Evolutionary conservation across 1,284 basidiomycete species (phyloP), one percentile per base, ranked within the genome.

Genomic region (Naganishia cerealis): DNA sequence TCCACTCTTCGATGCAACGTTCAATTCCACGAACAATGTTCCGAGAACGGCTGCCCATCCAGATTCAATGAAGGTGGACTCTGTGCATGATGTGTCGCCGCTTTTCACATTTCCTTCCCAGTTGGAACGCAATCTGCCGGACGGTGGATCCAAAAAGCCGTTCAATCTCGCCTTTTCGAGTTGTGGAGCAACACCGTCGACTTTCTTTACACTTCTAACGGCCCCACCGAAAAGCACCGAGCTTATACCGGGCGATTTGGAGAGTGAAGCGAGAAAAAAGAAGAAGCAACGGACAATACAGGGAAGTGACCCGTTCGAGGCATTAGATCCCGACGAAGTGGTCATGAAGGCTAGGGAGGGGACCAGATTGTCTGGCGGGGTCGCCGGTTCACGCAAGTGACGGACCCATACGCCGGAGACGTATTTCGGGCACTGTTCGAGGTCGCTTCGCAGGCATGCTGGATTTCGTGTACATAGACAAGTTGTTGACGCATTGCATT

Each of bases 321-420:
- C 74, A 3, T 77, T 81, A 57, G 85, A 84, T 71, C 85, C 85
- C 26, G 85, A 86, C 70, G 85, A 85, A 68, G 72, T 82, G 40
- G 82, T 85, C 10, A 70, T 83, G 57, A 74, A 79, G 48, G 83
- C 81, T 50, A 74, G 84, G 65, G 78, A 81, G 67, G 83, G 83
- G 3, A 82, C 83, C 8, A 78, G 77, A 1, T 80, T 77, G 7
- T 77, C 75, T 0, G 74, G 70, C 12, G 75, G 69, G 7, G 70
- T 72, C 6, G 70, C 70, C 16, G 40, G 38, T 16, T 18, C 43
- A 15, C 39, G 55, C 15, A 48, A 26, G 33, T 62, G 53, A 55
- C 24, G n/a, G 54, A 40, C 10, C 15, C 50, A 3, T 50, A 24
- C 2, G 6, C 5, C 36, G 21, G 50, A 15, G 13, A 26, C 58